These are phyloP conservation scores for Beauveria sp. DNA, from an alignment of 2,329 filamentous ascomycete genomes.

Conservation along the genomic window DNA sequence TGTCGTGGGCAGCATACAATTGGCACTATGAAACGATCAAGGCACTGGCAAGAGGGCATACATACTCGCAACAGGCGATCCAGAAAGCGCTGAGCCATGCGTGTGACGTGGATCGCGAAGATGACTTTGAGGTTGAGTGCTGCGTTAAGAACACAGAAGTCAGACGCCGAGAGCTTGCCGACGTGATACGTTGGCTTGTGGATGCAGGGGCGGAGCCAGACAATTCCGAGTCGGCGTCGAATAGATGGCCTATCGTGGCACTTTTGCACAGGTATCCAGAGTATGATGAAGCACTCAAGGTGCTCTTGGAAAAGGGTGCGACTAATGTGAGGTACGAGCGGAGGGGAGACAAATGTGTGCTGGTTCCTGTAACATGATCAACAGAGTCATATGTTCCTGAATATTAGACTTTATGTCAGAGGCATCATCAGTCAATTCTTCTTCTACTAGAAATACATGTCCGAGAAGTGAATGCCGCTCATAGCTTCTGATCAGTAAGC, in stretches of 20 bases:
- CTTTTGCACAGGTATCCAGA: background rate
- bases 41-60: background rate
- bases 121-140: background rate
- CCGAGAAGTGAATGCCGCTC: no score
- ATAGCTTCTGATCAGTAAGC: no score
- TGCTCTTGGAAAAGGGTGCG: background rate
- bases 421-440: no score
- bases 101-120: background rate
- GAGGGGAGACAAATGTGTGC: background rate
- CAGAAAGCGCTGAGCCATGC: background rate
- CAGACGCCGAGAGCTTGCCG: background rate
- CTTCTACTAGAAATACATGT: no score
- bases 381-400: background rate
- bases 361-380: background rate
- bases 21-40: background rate
- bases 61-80: background rate
- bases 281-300: background rate
- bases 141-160: background rate
- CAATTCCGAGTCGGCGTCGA: background rate
- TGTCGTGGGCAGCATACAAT: background rate
- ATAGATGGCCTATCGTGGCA: background rate
- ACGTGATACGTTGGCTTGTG: background rate
- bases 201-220: background rate
- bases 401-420: no score
- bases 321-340: background rate